Percentiles rank a stretch among this genome's conserved stretches.
Evolutionary conservation across 2,329 filamentous ascomycete species (phyloP).

Genomic region (Colletotrichum somersetense): DNA sequence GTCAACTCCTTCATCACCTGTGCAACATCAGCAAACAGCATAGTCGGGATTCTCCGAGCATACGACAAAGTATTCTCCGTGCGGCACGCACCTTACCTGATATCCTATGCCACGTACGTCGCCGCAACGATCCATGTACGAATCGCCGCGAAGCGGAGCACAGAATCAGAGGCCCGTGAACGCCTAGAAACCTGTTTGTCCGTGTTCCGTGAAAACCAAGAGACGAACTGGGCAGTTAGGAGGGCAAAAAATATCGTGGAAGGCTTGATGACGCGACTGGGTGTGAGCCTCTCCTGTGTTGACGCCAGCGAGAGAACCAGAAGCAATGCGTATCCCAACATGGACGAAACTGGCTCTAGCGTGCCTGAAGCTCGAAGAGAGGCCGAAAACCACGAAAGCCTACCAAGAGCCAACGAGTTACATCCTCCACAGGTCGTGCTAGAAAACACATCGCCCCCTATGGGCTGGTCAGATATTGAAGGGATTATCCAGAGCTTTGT

Average conservation of each 20-base stretch:
- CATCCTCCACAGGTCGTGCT: neutral
- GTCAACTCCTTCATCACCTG: slow-evolving; percentile 60
- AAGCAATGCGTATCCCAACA: neutral
- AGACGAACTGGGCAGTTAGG: slow-evolving; percentile 63
- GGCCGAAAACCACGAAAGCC: neutral
- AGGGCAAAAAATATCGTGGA: slow-evolving; percentile 60
- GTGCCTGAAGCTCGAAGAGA: neutral
- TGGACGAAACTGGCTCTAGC: neutral
- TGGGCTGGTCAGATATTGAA: slow-evolving; percentile 51
- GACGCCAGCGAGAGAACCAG: neutral
- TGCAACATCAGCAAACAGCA: slow-evolving; percentile 59
- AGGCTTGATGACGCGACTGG: slow-evolving; percentile 59
- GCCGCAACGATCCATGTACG: slow-evolving; percentile 65
- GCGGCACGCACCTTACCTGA: slow-evolving; percentile 62
- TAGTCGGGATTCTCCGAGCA: slow-evolving; percentile 57
- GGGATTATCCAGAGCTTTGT: slow-evolving; percentile 54
- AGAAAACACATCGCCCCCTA: slow-evolving; percentile 27
- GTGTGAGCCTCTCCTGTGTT: slow-evolving; percentile 45
- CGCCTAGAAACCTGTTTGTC: slow-evolving; percentile 59
- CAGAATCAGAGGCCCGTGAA: slow-evolving; percentile 54
- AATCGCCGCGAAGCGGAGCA: slow-evolving; percentile 60
- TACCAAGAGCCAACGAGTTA: neutral
- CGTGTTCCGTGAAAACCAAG: slow-evolving; percentile 62
- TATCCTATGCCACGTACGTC: slow-evolving; percentile 69
- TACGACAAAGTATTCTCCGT: slow-evolving; percentile 62